Evolutionary conservation across 345 rosid genomes (phyloP), one percentile per base, ranked within the genome.

Genomic region (Raphanus sativus): DNA sequence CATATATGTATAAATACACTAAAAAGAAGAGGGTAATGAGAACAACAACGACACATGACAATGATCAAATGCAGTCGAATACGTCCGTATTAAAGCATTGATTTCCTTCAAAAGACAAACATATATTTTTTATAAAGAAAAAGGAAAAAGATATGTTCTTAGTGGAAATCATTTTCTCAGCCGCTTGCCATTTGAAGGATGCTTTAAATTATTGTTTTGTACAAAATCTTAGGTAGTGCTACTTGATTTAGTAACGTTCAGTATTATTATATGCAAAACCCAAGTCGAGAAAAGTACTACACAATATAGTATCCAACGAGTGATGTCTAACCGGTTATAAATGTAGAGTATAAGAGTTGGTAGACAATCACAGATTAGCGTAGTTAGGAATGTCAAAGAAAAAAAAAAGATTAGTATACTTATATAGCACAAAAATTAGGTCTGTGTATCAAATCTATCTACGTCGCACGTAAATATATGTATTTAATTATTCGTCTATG

Each of bases 221-320:
- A 36, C 40, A 65, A 71, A 42, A 71, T 58, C 21, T 38, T 67
- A 21, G 25, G 77, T 78, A 78, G 74, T 78, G 81, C 69, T 73
- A 2, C 73, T 67, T 67, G 74, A 72, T 78, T 65, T 71, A 65
- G 76, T 58, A 77, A 77, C 11, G 52, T 56, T 36, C 3, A n/a
- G 71, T 71, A 65, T 77, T 77, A 76, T 40, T 58, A 30, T 56
- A 77, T 65, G 58, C 67, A 21, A 28, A 74, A 74, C 65, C 38
- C 40, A 12, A 54, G 30, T 25, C 56, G 4, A 74, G 24, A 16
- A 69, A 63, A 28, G 70, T 62, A 42, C 2, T 70, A 69, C 26
- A 17, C 65, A 26, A 60, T 68, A 32, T 45, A 66, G 32, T 55
- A 67, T 42, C 15, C 33, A 58, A 65, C 65, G 40, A 54, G 70